Conservation (phyloP, 2,329 filamentous ascomycete species). For the Colletotrichum tamarilloi region DNA sequence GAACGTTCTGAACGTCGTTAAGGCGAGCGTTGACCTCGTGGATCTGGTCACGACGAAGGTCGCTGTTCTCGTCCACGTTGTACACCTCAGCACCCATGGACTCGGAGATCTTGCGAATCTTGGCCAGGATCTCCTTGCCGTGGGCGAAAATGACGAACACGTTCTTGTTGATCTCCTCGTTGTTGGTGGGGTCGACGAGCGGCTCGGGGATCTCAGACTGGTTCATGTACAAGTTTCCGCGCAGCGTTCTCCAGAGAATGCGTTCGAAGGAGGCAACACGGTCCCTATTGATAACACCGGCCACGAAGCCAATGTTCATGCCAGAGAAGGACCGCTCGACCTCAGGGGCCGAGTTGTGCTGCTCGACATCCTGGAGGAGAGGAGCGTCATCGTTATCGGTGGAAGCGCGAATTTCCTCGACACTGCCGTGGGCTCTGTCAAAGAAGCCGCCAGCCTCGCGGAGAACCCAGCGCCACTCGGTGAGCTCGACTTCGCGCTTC, state of each 20-base stretch:
- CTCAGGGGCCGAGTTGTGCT: slow-evolving; percentile 75
- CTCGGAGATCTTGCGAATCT: slow-evolving; percentile 99
- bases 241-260: slow-evolving; percentile 95
- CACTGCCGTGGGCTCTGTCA: slow-evolving; percentile 93
- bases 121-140: slow-evolving; percentile 96
- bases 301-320: slow-evolving; percentile 99
- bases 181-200: slow-evolving; percentile 90
- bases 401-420: slow-evolving; percentile 94
- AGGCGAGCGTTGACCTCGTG: slow-evolving; percentile 96
- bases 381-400: slow-evolving; percentile 93
- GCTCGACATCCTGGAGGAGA: slow-evolving; percentile 91
- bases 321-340: slow-evolving; percentile 90
- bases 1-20: slow-evolving; percentile 89
- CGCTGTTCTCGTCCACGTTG: slow-evolving; percentile 96
- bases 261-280: slow-evolving; percentile 95
- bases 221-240: slow-evolving; percentile 99
- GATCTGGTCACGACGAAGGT: slow-evolving; percentile 93
- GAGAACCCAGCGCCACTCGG: slow-evolving; percentile 98
- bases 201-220: slow-evolving; percentile 97
- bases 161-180: slow-evolving; percentile 94
- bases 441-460: slow-evolving; percentile 98
- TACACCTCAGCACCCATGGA: slow-evolving; percentile 96
- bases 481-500: slow-evolving; percentile 96
- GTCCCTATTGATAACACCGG: slow-evolving; percentile 93
- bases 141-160: slow-evolving; percentile 99